A percentile compares a stretch with the other conserved stretches of the same genome.
phyloP scores from a whole-genome alignment of 2,329 filamentous ascomycete species.

The Fusarium subtropicale region DNA sequence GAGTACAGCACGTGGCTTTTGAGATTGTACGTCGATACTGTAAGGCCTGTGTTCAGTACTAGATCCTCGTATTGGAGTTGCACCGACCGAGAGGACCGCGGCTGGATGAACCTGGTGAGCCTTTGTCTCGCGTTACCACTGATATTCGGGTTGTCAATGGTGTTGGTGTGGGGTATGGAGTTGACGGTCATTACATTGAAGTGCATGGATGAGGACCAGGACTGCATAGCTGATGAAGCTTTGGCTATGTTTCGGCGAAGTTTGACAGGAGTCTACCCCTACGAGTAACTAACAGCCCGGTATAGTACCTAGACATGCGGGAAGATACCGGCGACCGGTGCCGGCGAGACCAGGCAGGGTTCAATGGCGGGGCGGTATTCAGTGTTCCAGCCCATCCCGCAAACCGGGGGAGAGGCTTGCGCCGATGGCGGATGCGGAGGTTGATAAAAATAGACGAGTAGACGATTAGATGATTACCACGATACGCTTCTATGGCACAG shows the following conservation, averaged over 20 bases:
- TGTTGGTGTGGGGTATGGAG: constrained; percentile 47
- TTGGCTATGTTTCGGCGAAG: constrained; percentile 31
- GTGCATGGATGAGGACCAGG: constrained; percentile 31
- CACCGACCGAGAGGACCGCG: constrained; percentile 40
- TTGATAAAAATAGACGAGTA: constrained; percentile 14
- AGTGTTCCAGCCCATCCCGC: constrained; percentile 1
- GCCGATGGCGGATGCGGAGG: constrained; percentile 41
- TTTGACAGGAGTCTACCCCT: constrained; percentile 31
- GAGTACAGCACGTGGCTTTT: constrained; percentile 30
- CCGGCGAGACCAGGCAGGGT: constrained; percentile 33
- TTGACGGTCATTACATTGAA: constrained; percentile 35
- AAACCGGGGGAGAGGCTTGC: constrained; percentile 20
- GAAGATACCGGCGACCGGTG: constrained; percentile 44
- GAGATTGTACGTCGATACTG: constrained; percentile 52
- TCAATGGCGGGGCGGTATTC: constrained; percentile 9
- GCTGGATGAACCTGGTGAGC: constrained; percentile 42
- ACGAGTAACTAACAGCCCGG: constrained; percentile 31
- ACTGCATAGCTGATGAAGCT: constrained; percentile 29
- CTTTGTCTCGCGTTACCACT: constrained; percentile 47
- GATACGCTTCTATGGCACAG: constrained; percentile 3
- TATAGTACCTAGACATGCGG: constrained; percentile 27
- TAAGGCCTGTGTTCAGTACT: constrained; percentile 55
- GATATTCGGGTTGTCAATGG: constrained; percentile 40
- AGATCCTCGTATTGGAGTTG: constrained; percentile 53
- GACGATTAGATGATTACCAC: constrained; percentile 3